A percentile compares a stretch with the other conserved stretches of the same genome.
Evolutionary conservation across 176 grass and related monocot species (phyloP).

Genomic region (Carex myosuroides): DNA sequence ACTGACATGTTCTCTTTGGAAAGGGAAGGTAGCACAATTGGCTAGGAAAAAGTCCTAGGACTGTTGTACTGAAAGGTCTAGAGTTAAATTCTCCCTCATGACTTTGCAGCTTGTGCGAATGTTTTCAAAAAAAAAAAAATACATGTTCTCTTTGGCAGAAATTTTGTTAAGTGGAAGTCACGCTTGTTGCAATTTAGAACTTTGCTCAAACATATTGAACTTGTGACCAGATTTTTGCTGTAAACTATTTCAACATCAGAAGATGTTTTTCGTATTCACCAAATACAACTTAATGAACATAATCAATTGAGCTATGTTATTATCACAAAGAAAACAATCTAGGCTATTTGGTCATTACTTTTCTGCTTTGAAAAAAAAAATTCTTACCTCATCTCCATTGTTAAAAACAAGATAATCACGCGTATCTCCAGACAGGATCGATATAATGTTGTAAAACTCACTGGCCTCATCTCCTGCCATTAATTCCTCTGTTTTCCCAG

Average conservation of each 20-base stretch:
- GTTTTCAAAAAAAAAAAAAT: too few relatives aligned
- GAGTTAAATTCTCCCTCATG: too few relatives aligned
- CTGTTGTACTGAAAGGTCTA: too few relatives aligned
- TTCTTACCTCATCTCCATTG: constrained; percentile 17
- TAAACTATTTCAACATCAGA: background rate
- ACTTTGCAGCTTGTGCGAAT: too few relatives aligned
- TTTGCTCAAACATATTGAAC: background rate
- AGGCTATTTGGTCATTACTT: background rate
- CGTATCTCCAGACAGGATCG: background rate
- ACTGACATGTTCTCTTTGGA: background rate
- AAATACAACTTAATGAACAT: background rate
- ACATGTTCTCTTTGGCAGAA: background rate
- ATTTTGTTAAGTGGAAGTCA: background rate
- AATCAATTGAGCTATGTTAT: background rate
- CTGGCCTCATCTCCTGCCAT: constrained; percentile 5
- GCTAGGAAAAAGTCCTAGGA: too few relatives aligned
- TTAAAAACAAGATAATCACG: constrained; percentile 13
- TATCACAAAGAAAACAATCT: background rate
- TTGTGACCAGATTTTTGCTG: background rate
- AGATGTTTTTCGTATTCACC: background rate
- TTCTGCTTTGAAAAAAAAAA: background rate
- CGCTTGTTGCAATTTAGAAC: background rate
- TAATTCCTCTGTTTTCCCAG: background rate
- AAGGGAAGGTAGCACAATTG: too few relatives aligned
- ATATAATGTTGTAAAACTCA: constrained; percentile 14